Evolutionary conservation across 164 flowering plant species (phyloP), one percentile per base, ranked within the genome.

Genomic region (Umbellularia californica): DNA sequence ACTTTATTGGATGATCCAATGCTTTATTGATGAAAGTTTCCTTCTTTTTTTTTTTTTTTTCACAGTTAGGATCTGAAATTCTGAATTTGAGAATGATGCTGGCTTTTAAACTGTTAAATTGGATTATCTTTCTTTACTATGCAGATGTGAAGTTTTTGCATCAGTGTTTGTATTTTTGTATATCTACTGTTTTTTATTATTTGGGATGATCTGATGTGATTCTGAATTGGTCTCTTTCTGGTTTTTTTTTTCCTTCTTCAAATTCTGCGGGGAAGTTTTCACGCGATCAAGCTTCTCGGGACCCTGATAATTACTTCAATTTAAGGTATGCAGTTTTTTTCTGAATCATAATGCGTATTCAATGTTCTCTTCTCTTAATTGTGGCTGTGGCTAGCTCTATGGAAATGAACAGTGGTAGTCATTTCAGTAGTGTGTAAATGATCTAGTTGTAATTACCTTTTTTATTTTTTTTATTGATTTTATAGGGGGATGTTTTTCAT

Each of bases 291-390:
- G 99, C 99, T 33, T 80, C 86, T 6, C 86, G 88, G 72, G 95
- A 93, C 75, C 97, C 99, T 47, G 95, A 89, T 65, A 86, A 87
- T 77, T 93, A 83, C 85, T 93, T 95, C 88, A 95, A 95, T 77
- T 84, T 95, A 78, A 92, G 98, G 99, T 95, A 78, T 11, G 30
- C 6, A 58, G 3, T 68, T 58, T 65, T 41, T 9, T 41, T 41
- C 47, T 41, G 47, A 41, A 41, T 41, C 47, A 0, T 4, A 41
- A 41, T 7, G 47, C 2, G 10, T 35, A 35, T 35, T 35, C 47
- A 6, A 35, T 35, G 47, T 41, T 41, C 64, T 41, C n/a, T 50
- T 67, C 47, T 11, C 35, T 65, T 6, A 19, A 28, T 41, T 12
- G 24, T 65, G 5, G 35, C 35, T 30, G 35, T 30, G 35, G 24